phyloP scores from a whole-genome alignment of 2,329 filamentous ascomycete genomes.

The Colletotrichum liriopes region DNA sequence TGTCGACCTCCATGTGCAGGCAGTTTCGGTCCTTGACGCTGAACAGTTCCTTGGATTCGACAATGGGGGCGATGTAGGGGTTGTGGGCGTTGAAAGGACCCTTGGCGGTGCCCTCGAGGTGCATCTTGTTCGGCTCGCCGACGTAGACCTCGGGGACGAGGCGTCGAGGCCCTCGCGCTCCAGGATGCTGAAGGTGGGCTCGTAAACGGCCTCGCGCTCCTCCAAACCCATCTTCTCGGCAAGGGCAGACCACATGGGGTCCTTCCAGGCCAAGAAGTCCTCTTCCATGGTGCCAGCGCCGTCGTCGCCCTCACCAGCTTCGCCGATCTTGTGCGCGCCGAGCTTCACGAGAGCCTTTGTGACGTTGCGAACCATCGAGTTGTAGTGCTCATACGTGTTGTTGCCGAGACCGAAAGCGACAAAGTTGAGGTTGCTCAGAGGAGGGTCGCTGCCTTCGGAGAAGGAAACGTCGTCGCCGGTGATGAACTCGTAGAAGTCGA shows the following conservation, averaged over 20 bases:
- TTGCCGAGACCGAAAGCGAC: slow-evolving; percentile 97
- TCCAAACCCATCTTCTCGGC: slow-evolving; percentile 88
- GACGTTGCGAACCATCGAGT: slow-evolving; percentile 96
- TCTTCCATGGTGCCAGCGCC: slow-evolving; percentile 99
- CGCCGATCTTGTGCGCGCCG: slow-evolving; percentile 87
- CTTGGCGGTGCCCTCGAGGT: slow-evolving; percentile 86
- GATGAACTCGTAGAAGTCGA: slow-evolving; percentile 98
- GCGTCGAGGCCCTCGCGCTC: slow-evolving; percentile 82
- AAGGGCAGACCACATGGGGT: slow-evolving; percentile 96
- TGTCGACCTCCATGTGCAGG: slow-evolving; percentile 94
- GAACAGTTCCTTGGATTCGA: slow-evolving; percentile 93
- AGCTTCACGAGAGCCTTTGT: slow-evolving; percentile 85
- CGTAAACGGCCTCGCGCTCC: slow-evolving; percentile 96
- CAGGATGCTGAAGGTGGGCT: slow-evolving; percentile 88
- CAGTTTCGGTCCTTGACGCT: slow-evolving; percentile 92
- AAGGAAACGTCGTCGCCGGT: slow-evolving; percentile 86
- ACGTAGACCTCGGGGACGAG: slow-evolving; percentile 89
- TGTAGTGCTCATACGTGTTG: slow-evolving; percentile 99
- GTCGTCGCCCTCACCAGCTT: slow-evolving; percentile 95
- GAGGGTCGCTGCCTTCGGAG: slow-evolving; percentile 80
- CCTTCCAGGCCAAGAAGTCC: slow-evolving; percentile 99
- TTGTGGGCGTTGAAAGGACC: slow-evolving; percentile 97
- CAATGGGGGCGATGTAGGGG: slow-evolving; percentile 95
- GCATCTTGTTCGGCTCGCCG: slow-evolving; percentile 96
- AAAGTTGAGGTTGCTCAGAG: slow-evolving; percentile 89